Evolutionary conservation across 176 grass and related monocot species (phyloP).

Genomic region (Phragmites australis): DNA sequence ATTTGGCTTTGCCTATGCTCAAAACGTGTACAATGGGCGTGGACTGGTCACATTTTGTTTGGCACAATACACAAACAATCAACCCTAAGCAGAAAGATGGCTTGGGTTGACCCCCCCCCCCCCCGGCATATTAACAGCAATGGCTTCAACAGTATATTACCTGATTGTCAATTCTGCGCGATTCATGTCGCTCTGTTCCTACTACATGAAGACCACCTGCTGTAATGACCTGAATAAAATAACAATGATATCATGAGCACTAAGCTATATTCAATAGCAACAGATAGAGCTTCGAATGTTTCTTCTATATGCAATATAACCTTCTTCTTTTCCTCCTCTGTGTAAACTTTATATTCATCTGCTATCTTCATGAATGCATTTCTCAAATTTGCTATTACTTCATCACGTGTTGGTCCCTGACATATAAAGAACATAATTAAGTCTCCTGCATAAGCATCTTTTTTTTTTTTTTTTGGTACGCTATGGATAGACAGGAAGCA

Average conservation of each 20-base stretch:
- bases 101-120: not conserved
- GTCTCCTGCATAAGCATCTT: not conserved
- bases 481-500: not conserved
- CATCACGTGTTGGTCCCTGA: constrained; percentile 91
- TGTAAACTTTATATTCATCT: constrained; percentile 88
- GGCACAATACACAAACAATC: not conserved
- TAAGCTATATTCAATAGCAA: constrained; percentile 19
- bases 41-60: not conserved
- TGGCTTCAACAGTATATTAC: constrained; percentile 42
- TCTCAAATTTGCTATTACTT: constrained; percentile 87
- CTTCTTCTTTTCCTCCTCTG: constrained; percentile 93
- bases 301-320: constrained; percentile 39
- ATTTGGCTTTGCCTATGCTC: constrained; percentile 4
- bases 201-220: constrained; percentile 95
- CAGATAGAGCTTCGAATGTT: constrained; percentile 30
- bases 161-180: constrained; percentile 98
- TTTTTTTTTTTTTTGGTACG: not conserved
- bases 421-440: constrained; percentile 32
- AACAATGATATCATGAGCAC: not conserved
- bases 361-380: constrained; percentile 82
- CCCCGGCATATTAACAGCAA: constrained; percentile 3
- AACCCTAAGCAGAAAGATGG: not conserved
- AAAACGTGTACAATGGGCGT: not conserved
- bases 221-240: constrained; percentile 70
- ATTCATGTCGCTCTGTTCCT: constrained; percentile 95